A percentile compares a stretch with the other conserved stretches of the same genome.
phyloP scores from a whole-genome alignment of 2,329 filamentous ascomycete genomes.

The Ophiostoma piceae region DNA sequence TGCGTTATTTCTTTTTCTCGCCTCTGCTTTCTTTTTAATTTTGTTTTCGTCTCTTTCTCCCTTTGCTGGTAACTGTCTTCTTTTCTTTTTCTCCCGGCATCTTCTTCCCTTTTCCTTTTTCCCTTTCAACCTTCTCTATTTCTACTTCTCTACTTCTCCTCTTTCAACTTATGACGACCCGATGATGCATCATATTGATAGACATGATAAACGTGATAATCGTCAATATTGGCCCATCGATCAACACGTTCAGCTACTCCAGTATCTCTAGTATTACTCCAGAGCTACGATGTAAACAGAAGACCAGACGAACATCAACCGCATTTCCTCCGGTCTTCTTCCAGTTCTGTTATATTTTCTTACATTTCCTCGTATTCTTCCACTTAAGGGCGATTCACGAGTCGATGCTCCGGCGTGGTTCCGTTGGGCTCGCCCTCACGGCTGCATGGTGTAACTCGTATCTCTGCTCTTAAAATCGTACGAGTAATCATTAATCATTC shows the following conservation, averaged over 20 bases:
- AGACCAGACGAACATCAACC: neutral
- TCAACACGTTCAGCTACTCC: neutral
- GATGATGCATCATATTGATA: slow-evolving; percentile 1
- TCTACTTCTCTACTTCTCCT: neutral
- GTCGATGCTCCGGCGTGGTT: neutral
- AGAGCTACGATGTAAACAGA: neutral
- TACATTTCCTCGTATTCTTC: neutral
- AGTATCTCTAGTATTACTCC: neutral
- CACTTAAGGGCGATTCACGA: neutral
- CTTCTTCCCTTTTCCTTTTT: neutral
- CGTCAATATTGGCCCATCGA: neutral
- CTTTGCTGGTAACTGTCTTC: neutral
- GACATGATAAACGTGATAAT: neutral
- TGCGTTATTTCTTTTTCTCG: neutral
- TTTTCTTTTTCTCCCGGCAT: neutral
- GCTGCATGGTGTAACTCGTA: neutral
- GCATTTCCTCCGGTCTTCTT: neutral
- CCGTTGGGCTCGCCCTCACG: neutral
- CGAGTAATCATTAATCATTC: no score
- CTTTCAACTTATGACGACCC: neutral
- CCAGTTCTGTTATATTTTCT: no score
- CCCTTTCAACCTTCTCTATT: neutral
- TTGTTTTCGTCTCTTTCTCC: neutral
- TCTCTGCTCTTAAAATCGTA: neutral
- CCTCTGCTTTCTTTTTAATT: neutral